These are phyloP conservation scores for Colletotrichum limetticola DNA, from an alignment of 2,329 filamentous ascomycete species.

Conservation along the genomic window DNA sequence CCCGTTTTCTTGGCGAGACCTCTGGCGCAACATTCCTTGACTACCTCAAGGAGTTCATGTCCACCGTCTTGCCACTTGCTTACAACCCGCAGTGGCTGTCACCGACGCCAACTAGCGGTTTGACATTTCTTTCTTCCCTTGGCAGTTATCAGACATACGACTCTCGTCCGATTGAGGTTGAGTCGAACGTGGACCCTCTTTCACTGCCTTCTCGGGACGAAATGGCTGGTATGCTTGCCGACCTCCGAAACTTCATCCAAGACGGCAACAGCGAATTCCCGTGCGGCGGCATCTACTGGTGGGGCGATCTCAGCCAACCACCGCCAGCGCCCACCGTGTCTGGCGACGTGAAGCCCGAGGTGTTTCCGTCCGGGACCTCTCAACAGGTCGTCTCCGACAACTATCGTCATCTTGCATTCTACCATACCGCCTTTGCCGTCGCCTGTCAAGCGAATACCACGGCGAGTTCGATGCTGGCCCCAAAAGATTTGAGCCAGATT, in stretches of 20 bases:
- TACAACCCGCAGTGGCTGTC: slow-evolving; percentile 36
- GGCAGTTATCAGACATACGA: slow-evolving; percentile 61
- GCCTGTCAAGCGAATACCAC: slow-evolving; percentile 46
- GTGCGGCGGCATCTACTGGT: slow-evolving; percentile 61
- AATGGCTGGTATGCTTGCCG: slow-evolving; percentile 50
- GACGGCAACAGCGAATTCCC: slow-evolving; percentile 53
- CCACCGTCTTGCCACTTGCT: slow-evolving; percentile 49
- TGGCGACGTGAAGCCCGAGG: slow-evolving; percentile 36
- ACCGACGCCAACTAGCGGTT: slow-evolving; percentile 38
- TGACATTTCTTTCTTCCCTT: slow-evolving; percentile 51
- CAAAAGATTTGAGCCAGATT: slow-evolving; percentile 50
- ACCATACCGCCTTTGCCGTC: slow-evolving; percentile 57
- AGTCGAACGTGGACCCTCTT: slow-evolving; percentile 50
- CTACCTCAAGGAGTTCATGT: slow-evolving; percentile 59
- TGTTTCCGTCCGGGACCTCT: slow-evolving; percentile 38
- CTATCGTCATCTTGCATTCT: slow-evolving; percentile 54
- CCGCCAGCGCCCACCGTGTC: slow-evolving; percentile 39
- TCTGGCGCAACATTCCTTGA: slow-evolving; percentile 63
- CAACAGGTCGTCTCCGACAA: slow-evolving; percentile 36
- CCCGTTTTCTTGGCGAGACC: slow-evolving; percentile 60
- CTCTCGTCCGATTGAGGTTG: slow-evolving; percentile 51
- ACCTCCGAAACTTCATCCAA: slow-evolving; percentile 56
- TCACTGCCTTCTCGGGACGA: slow-evolving; percentile 50
- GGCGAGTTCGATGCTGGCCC: slow-evolving; percentile 40
- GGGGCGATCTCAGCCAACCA: slow-evolving; percentile 49